Evolutionary conservation across 164 flowering plant genomes (phyloP), one percentile per base, ranked within the genome.

Genomic region (Paratinospora sagittata): DNA sequence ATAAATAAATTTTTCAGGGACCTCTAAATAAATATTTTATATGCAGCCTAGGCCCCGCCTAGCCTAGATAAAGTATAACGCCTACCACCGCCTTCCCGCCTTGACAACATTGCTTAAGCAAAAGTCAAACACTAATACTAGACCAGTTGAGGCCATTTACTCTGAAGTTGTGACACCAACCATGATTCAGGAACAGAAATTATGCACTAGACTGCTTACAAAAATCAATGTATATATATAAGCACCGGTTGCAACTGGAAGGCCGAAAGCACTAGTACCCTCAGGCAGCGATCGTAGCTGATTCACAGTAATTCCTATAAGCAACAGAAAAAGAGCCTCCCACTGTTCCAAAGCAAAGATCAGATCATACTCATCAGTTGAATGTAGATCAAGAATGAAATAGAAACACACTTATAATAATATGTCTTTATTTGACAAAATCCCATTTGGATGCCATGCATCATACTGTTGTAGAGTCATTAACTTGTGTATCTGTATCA

Each of bases 301-400:
- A 78, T 96, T 96, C 33, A 96, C 85, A 67, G 91, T 90, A 45
- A 96, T 96, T 47, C 99, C 99, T 73, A 96, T 96, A 27, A 93
- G 97, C 81, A 96, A 85, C 72, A 96, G 81, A 70, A 95, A 96
- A 81, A 96, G 99, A 80, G 99, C 99, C 78, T 96, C 99, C 98
- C 99, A 96, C 99, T 96, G 84, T 63, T 52, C 71, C 64, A 80
- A 78, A 52, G 60, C n/a, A 52, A 52, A 21, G 71, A 62, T 49
- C 19, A 6, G 69, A 71, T 65, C 37, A 61, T 47, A 65, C 27
- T 16, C 66, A 70, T 37, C 9, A 66, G 23, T 17, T 19, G 6
- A 65, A 43, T 26, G 62, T 43, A 14, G 14, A 73, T 30, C 27
- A 68, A 13, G 11, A 1, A 41, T 41, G 45, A 41, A 41, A 41